Percentiles rank a stretch among this genome's conserved stretches.
phyloP scores from a whole-genome alignment of 2,329 filamentous ascomycete genomes.

The Verticillium nonalfalfae region DNA sequence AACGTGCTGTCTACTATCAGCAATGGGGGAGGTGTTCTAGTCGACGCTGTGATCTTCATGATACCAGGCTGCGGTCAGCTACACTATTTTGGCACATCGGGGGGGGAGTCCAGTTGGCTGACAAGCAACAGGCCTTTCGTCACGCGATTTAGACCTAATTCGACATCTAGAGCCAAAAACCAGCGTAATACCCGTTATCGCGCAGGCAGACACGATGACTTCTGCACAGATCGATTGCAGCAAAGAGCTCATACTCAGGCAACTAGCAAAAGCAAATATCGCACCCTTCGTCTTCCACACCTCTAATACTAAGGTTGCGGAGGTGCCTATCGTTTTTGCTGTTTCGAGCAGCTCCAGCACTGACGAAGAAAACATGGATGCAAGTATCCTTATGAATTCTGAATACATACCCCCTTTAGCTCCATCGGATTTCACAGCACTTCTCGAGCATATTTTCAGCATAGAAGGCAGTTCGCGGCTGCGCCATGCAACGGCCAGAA shows the following conservation, averaged over 20 bases:
- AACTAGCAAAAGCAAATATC: constrained; percentile 52
- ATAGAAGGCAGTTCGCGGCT: constrained; percentile 73
- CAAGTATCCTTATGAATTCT: constrained; percentile 85
- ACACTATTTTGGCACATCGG: not conserved
- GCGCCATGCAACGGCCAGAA: constrained; percentile 75
- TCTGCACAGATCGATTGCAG: constrained; percentile 47
- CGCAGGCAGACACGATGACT: constrained; percentile 66
- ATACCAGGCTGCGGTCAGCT: constrained; percentile 59
- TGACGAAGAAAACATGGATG: constrained; percentile 81
- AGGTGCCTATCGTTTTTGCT: constrained; percentile 53
- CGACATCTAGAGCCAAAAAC: constrained; percentile 64
- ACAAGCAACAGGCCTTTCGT: constrained; percentile 22
- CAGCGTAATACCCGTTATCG: constrained; percentile 79
- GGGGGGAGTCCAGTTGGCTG: not conserved
- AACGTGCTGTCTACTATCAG: constrained; percentile 75
- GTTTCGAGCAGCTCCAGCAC: constrained; percentile 68
- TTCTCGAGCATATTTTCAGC: constrained; percentile 74
- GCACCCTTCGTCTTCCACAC: constrained; percentile 60
- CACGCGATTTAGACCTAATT: constrained; percentile 62
- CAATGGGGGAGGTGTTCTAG: constrained; percentile 73
- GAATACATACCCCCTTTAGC: constrained; percentile 80
- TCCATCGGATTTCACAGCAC: constrained; percentile 61
- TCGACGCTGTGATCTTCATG: constrained; percentile 82
- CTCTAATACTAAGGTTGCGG: constrained; percentile 19
- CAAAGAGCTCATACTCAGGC: constrained; percentile 53